These are phyloP conservation scores for Alternaria brassicae DNA, from an alignment of 2,329 filamentous ascomycete genomes.

Conservation along the genomic window DNA sequence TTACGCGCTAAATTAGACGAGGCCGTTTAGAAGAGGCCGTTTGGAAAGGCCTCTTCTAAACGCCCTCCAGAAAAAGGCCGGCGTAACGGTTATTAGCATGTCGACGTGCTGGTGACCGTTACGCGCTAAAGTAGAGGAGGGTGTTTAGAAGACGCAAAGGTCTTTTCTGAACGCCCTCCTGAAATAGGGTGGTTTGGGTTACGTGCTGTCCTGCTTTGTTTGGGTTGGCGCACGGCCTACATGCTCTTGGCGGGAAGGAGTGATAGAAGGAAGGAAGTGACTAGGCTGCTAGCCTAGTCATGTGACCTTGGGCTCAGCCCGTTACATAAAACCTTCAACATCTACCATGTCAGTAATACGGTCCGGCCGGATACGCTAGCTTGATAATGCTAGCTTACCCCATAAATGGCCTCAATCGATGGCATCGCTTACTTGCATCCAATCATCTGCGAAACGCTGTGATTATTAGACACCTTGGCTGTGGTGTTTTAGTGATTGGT, in stretches of 20 bases:
- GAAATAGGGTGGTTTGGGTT: neutral
- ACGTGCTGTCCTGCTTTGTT: neutral
- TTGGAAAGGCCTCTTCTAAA: too few relatives aligned
- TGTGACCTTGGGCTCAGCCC: too few relatives aligned
- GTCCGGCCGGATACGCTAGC: neutral
- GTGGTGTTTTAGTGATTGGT: neutral
- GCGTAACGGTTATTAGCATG: neutral
- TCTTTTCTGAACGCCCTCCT: neutral
- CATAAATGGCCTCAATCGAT: neutral
- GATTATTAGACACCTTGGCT: neutral
- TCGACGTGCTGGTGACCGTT: neutral
- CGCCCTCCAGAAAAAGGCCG: too few relatives aligned
- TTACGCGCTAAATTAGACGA: too few relatives aligned
- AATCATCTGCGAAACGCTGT: constrained; percentile 8
- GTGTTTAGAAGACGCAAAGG: neutral
- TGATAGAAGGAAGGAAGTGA: too few relatives aligned
- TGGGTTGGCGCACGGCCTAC: neutral
- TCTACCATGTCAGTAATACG: neutral
- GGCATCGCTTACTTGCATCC: constrained; percentile 4
- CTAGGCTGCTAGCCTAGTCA: too few relatives aligned
- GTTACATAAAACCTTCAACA: neutral
- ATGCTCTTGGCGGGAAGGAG: neutral
- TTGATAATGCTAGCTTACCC: constrained; percentile 2
- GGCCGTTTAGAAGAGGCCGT: too few relatives aligned
- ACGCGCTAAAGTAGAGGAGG: neutral